Evolutionary conservation across 2,329 filamentous ascomycete species (phyloP), one percentile per base, ranked within the genome.

Genomic region (Pseudogymnoascus sp.): DNA sequence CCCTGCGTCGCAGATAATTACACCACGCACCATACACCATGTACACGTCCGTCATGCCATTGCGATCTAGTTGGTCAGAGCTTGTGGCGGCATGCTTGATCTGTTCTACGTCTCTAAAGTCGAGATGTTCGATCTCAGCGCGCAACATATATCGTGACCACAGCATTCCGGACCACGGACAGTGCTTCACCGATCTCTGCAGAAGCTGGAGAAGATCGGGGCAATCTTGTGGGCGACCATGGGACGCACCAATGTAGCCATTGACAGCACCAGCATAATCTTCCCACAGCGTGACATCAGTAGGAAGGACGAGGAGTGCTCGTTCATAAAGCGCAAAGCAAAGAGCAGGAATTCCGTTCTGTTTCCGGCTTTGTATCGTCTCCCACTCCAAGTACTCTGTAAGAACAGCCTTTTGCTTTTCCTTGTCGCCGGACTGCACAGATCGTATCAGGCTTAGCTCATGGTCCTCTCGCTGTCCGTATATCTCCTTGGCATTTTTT

Each of bases 1-100:
- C 91, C 59, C 87, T 87, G 24, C 95, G 88, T 68, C 93, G 91
- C 19, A 99, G 81, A 69, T 93, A 97, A 60, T 91, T 92, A 72
- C 93, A 97, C 95, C 95, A 99, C 0, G 93, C 89, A 62, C 91
- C 86, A 71, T 97, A 92, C 71, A 97, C 91, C 70, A 96, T 91
- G 64, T 97, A 83, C 33, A 97, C 86, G 68, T 93, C 90, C 60
- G 91, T 86, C 81, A 97, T 88, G 24, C 92, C 93, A 65, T 91
- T 87, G 66, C 89, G 87, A 73, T 96, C 92, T 4, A 97, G 81
- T 44, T 96, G 81, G 7, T 91, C 88, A 24, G 91, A 91, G 71
- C 88, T 91, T 0, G 93, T 97, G 6, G 95, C 95, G 47, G 87
- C 87, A 74, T 97, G 91, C 76, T 99, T 99, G 74, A 97, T 92